Base-by-base conservation (phyloP, 2,329 filamentous ascomycete species). In the Pseudogymnoascus sp. region DNA sequence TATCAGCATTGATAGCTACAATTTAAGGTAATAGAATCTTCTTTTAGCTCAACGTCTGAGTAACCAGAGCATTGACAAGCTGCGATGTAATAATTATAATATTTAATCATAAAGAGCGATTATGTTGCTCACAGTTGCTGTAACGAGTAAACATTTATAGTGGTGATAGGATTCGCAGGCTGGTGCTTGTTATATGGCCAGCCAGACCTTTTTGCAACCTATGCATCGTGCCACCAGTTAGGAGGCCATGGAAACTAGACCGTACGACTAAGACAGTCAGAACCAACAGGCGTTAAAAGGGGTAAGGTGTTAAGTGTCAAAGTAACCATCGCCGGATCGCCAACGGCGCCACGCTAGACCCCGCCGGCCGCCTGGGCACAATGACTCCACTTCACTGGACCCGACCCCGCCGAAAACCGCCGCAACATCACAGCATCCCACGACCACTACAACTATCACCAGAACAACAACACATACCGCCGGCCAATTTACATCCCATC, bases 401-500 rank as follows among this genome's bases (percentile, higher is more conserved):
- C 49, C 25, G 49, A 34, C 49, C 49, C 49, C 49, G 49, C 49
- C 49, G 49, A 56, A 14, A 56, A 56, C 49, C 28, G 49, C 28
- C 9, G n/a, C 28, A 56, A 12, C 49, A 56, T 34, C 25, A 5
- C 16, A 18, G 16, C 28, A 56, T 56, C 28, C 9, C 5, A 46
- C n/a, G 21, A 25, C 28, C 4, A 28, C 49, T 12, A 14, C 23
- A 12, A 56, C 49, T 18, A 56, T 11, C 2, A 34, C 49, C 25
- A 56, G 25, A 14, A 56, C n/a, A 34, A 18, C 49, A 1, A 56
- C 28, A 21, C n/a, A 18, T 56, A 56, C n/a, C n/a, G 14, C 2
- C 28, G 3, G 28, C 25, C n/a, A 31, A 31, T 56, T 9, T 14
- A 56, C 49, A 16, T 23, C 46, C 23, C 14, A 16, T 16, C 25